These are phyloP conservation scores for Edaphochlamys debaryana DNA, from an alignment of 139 green algal species.

Conservation along the genomic window DNA sequence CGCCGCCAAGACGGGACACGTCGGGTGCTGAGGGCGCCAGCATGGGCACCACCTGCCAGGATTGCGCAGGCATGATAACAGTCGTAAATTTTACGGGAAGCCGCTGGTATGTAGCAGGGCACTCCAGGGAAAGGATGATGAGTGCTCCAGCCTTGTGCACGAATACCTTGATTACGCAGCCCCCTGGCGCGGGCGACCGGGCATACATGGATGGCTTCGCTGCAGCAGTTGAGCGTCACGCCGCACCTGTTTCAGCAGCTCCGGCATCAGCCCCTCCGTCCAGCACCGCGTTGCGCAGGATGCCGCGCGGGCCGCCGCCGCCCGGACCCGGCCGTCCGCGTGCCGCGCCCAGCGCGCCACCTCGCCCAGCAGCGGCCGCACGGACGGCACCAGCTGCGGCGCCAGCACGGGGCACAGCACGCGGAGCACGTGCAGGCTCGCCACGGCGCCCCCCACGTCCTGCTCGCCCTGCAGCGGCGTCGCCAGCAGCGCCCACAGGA, in stretches of 20 bases:
- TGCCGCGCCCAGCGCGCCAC: constrained; percentile 53
- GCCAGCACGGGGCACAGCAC: constrained; percentile 71
- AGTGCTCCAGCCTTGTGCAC: too few species aligned
- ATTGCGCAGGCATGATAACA: too few species aligned
- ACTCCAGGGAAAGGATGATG: too few species aligned
- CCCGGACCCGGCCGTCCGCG: constrained; percentile 50
- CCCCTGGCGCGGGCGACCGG: too few species aligned
- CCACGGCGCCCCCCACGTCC: constrained; percentile 18
- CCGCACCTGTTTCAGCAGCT: constrained; percentile 61
- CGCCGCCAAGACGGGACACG: constrained; percentile 50
- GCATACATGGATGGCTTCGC: too few species aligned
- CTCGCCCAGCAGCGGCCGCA: constrained; percentile 68
- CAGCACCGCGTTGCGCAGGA: constrained; percentile 52
- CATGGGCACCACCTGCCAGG: constrained; percentile 62
- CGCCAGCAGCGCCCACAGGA: constrained; percentile 73
- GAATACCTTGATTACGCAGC: too few species aligned
- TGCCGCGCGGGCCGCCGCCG: constrained; percentile 48
- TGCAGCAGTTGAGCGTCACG: too few species aligned
- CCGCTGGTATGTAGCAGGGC: too few species aligned
- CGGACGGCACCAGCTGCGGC: constrained; percentile 47
- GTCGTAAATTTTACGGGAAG: too few species aligned
- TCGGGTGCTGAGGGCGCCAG: constrained; percentile 33
- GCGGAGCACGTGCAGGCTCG: constrained; percentile 72
- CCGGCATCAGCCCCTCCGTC: constrained; percentile 63
- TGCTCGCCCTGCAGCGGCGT: constrained; percentile 51